Evolutionary conservation across 2,329 filamentous ascomycete genomes (phyloP), one percentile per base, ranked within the genome.

Genomic region (Fusarium sp.): DNA sequence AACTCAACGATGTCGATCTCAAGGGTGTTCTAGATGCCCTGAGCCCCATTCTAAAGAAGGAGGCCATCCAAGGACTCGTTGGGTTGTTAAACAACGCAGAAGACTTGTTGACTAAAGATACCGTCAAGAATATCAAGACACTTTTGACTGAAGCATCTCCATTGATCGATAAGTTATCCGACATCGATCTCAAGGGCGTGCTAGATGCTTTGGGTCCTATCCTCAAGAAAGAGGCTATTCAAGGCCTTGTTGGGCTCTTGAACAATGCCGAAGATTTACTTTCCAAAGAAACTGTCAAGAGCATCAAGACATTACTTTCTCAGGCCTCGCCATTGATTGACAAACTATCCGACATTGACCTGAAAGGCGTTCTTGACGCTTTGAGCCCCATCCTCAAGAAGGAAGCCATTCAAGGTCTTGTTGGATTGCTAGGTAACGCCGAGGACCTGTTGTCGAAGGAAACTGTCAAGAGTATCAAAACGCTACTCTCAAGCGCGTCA

Each of bases 51-150:
- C 38, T 63, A 3, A 63, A 62, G 42, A 63, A 63, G 17, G 58
- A 63, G 20, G 58, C 60, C 2, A 56, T 63, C 4, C 57, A 63
- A 8, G 60, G 58, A 8, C 18, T 63, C 0, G 60, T 63, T 2
- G 48, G 48, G 4, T 24, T 63, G 8, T 17, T 63, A 1, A 55
- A 62, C 14, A 63, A 63, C 0, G 59, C 59, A 8, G 59, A 63
- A 3, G 59, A 63, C 8, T 10, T 63, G 4, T 18, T 63, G 5
- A 14, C 34, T 7, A 63, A 63, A 22, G 48, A 63, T 1, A 62
- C 57, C 2, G 59, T 62, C 11, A 63, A 62, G 57, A 55, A 13
- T 11, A 62, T 63, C 22, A 63, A 63, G 57, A 63, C 59, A 10
- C 57, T 63, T 6, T 31, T 63, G 2, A 38, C 36, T 0, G 28